Conservation (phyloP, 768 basidiomycete species). For the Tylopilus plumbeoviolaceoides region DNA sequence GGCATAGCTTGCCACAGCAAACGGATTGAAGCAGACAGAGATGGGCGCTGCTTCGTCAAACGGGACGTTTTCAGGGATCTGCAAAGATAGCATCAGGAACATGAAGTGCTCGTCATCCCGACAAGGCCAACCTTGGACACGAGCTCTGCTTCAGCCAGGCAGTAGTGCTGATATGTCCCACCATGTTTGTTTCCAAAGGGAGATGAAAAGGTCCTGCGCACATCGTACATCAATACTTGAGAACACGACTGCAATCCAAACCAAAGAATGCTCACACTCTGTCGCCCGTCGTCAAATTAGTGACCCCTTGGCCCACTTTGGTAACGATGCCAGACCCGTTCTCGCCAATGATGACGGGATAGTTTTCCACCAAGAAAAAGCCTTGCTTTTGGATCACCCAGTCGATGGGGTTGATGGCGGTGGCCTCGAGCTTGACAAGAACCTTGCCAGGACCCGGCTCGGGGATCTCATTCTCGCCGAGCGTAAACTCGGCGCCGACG, state of each 20-base stretch:
- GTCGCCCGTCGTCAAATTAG: conserved; percentile 31
- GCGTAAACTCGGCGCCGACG: conserved; percentile 10
- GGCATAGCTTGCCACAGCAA: conserved; percentile 33
- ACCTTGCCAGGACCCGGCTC: conserved; percentile 40
- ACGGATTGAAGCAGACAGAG: conserved; percentile 29
- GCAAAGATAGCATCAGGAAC: not conserved
- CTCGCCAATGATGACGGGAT: conserved; percentile 34
- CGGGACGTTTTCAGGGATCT: conserved; percentile 32
- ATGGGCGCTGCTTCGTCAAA: conserved; percentile 38
- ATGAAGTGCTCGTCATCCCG: not conserved
- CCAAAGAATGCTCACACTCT: conserved; percentile 28
- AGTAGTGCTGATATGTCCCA: conserved; percentile 23
- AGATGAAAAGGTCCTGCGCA: conserved; percentile 5
- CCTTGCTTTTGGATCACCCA: conserved; percentile 5
- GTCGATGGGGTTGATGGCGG: conserved; percentile 46
- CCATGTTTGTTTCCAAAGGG: not conserved
- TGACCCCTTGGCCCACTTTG: conserved; percentile 36
- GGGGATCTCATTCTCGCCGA: conserved; percentile 20
- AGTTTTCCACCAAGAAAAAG: conserved; percentile 27
- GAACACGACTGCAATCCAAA: not conserved
- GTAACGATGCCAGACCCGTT: conserved; percentile 36
- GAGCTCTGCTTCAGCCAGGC: conserved; percentile 18
- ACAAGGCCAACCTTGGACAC: conserved; percentile 13
- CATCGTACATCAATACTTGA: not conserved
- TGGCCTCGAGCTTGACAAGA: conserved; percentile 39